Evolutionary conservation across 2,329 filamentous ascomycete species (phyloP), one percentile per base, ranked within the genome.

Genomic region (Fusarium austroafricanum): DNA sequence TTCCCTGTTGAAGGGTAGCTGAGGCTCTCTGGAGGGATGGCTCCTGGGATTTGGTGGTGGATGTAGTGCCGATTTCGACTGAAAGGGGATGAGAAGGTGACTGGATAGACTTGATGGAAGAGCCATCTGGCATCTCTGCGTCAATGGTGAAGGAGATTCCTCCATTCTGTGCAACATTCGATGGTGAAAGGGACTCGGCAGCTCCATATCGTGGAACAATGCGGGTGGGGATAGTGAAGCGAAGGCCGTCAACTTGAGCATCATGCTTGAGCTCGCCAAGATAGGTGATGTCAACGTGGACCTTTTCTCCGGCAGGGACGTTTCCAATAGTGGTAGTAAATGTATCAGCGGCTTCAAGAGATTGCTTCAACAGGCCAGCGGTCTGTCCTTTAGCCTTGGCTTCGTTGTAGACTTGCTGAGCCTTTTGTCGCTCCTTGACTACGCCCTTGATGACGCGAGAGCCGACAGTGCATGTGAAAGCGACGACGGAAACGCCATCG

Each of bases 261-360:
- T 93, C 90, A 68, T 92, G 89, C 78, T 92, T 92, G 54, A 93
- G 82, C 75, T 93, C 90, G 4, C 88, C 89, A 6, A 92, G 82
- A 64, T 91, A 92, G 0, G 82, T 86, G 55, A 93, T 86, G 12
- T 89, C 83, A 9, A 93, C 84, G 9, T 83, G 75, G 33, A 92
- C 79, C 33, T 81, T 83, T 17, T 85, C 83, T 0, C 82, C 83
- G 0, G 86, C 82, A 0, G 89, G 87, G 1, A 93, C 83, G 66
- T 92, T 92, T 11, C 90, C 90, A 2, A 94, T 79, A 1, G 84
- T 87, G 0, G 89, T 90, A 6, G 83, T 87, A 74, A 93, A 93
- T 29, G 91, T 85, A 74, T 93, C 91, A 4, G 85, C 82, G 3
- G 88, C 83, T 18, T 85, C 79, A 0, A 82, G 80, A 0, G 87